These are phyloP conservation scores for Suillus subluteus DNA, from an alignment of 768 basidiomycete genomes.

Conservation along the genomic window DNA sequence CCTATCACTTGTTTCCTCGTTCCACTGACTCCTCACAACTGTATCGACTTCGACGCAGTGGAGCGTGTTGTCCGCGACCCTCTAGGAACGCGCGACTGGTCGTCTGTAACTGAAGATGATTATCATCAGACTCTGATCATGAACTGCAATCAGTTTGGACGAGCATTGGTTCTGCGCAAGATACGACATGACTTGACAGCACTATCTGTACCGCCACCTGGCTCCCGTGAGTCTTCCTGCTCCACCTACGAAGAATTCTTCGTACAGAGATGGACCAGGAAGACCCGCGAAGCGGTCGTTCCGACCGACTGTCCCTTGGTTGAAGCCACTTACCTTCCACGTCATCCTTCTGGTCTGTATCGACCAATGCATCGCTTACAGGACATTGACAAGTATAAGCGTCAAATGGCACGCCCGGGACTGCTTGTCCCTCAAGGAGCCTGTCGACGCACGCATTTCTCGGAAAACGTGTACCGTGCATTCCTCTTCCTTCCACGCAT, in stretches of 20 bases:
- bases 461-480: conserved; percentile 49
- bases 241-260: conserved; percentile 66
- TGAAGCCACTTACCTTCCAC: conserved; percentile 52
- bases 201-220: conserved; percentile 55
- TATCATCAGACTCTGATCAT: conserved; percentile 56
- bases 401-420: conserved; percentile 31
- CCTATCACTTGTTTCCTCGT: conserved; percentile 67
- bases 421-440: conserved; percentile 45
- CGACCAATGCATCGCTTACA: conserved; percentile 30
- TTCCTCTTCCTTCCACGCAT: conserved; percentile 69
- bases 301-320: conserved; percentile 63
- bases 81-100: conserved; percentile 60
- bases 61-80: conserved; percentile 51
- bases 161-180: conserved; percentile 55
- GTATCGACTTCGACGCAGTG: conserved; percentile 64
- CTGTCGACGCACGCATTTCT: conserved; percentile 59
- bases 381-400: conserved; percentile 30
- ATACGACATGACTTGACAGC: conserved; percentile 72
- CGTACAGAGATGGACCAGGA: conserved; percentile 55
- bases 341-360: conserved; percentile 46
- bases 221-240: conserved; percentile 49
- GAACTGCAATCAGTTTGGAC: conserved; percentile 58
- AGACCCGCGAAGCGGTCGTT: conserved; percentile 45
- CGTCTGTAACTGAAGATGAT: conserved; percentile 48
- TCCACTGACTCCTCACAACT: conserved; percentile 53